Base-by-base conservation (phyloP, 768 basidiomycete genomes). In the Pholiota molesta region DNA sequence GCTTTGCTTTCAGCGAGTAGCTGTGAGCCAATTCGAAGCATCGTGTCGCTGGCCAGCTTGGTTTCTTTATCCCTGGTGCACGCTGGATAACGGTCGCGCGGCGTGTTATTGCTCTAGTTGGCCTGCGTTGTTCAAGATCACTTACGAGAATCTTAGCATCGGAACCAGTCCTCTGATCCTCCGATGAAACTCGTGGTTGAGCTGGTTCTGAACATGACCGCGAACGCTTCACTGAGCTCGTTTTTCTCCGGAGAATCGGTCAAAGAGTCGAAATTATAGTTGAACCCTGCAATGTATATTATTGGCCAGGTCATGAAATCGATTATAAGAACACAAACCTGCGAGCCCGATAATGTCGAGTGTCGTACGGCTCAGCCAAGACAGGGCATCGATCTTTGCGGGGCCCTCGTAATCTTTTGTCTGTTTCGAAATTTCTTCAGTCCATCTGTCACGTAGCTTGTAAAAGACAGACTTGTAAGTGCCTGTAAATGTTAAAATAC, bases 291-390 rank as follows among this genome's bases (percentile, higher is more conserved):
- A 37, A 37, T 37, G 35, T 1, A 1, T 1, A 37, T 37, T 1
- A 13, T 16, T 2, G 33, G 33, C 7, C 9, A 35, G 11, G 14
- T 5, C 13, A 13, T 37, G 35, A 13, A 13, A 5, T 37, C 11
- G 11, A 16, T 13, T 37, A 37, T 37, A 37, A 37, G 9, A 62
- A 49, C 35, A 40, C 16, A 1, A 35, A 66, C 89, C 87, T 77
- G 78, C 87, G 47, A 89, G 78, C 9, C 91, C 91, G 55, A 95
- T 91, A 59, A 90, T 82, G 65, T 93, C 92, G 5, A 93, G 78
- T 3, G 91, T 90, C 33, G 83, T 81, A 39, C 83, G 83, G 44
- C 83, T 86, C 1, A 92, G 76, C 86, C 86, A 92, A 1, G 79
- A 75, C 39, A 89, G 74, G 2, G 85, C 83, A 51, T 94, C 88